Conservation (phyloP, 306 rosid genomes). For the Albizia julibrissin region DNA sequence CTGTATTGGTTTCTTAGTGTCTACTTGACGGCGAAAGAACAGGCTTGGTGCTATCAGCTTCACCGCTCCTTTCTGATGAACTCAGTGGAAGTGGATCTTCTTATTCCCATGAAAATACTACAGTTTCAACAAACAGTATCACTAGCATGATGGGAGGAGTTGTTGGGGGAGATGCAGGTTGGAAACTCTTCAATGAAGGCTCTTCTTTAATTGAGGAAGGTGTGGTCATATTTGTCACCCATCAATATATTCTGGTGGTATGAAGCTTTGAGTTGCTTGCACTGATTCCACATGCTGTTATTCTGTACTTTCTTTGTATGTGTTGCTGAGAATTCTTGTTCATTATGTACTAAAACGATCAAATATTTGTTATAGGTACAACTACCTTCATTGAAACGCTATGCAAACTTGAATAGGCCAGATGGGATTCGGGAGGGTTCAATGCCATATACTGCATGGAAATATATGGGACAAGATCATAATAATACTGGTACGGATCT, state of each 20-base stretch:
- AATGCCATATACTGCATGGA: slow-evolving; percentile 98
- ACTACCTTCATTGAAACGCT: slow-evolving; percentile 71
- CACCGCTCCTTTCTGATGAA: slow-evolving; percentile 86
- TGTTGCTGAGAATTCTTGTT: slow-evolving; percentile 26
- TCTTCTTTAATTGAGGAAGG: slow-evolving; percentile 88
- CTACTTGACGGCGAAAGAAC: slow-evolving; percentile 95
- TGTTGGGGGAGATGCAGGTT: slow-evolving; percentile 91
- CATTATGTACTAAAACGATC: slow-evolving; percentile 26
- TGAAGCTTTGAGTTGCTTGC: slow-evolving; percentile 59
- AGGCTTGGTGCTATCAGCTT: slow-evolving; percentile 84
- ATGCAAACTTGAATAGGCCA: slow-evolving; percentile 80
- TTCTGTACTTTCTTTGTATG: slow-evolving; percentile 36
- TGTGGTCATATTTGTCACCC: slow-evolving; percentile 89
- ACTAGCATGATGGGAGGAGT: slow-evolving; percentile 97
- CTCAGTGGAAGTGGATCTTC: slow-evolving; percentile 57
- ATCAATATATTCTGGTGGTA: slow-evolving; percentile 97
- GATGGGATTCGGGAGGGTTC: slow-evolving; percentile 94
- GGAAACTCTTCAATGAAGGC: slow-evolving; percentile 96
- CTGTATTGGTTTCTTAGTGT: slow-evolving; percentile 65
- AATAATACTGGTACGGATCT: slow-evolving; percentile 56
- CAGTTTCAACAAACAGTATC: slow-evolving; percentile 70
- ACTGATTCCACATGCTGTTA: slow-evolving; percentile 41
- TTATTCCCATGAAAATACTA: slow-evolving; percentile 58
- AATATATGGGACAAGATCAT: slow-evolving; percentile 57
- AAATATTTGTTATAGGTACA: slow-evolving; percentile 62